A percentile compares a stretch with the other conserved stretches of the same genome.
These are phyloP conservation scores for Pythium brachiatum DNA, from an alignment of 352 stramenopile genomes.

Conservation along the genomic window DNA sequence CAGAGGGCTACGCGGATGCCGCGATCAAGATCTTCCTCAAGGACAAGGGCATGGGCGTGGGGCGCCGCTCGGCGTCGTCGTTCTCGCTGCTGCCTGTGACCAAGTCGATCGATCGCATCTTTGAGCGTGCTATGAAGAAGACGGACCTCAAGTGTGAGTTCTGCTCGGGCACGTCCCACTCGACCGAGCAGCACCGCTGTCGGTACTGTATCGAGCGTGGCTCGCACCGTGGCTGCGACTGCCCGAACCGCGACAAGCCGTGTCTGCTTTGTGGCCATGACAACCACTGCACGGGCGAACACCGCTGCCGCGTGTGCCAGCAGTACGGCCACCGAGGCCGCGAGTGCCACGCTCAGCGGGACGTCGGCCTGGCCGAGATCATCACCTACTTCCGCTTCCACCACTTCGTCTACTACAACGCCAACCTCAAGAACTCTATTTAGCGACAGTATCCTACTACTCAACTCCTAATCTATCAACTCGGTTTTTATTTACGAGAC, in stretches of 20 bases:
- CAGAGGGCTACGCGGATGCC: conserved; percentile 75
- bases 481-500: conserved; percentile 4
- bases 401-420: conserved; percentile 88
- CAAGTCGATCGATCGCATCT: conserved; percentile 70
- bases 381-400: conserved; percentile 86
- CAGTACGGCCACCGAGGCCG: conserved; percentile 81
- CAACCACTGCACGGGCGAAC: conserved; percentile 78
- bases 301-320: conserved; percentile 79
- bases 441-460: not conserved
- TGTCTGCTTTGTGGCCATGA: conserved; percentile 70
- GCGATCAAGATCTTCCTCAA: conserved; percentile 86
- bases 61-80: conserved; percentile 54
- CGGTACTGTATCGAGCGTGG: conserved; percentile 81
- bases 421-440: conserved; percentile 77
- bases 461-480: conserved; percentile 1
- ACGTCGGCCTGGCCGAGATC: conserved; percentile 77
- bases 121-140: conserved; percentile 63
- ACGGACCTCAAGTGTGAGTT: conserved; percentile 48
- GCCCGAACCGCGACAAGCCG: conserved; percentile 64
- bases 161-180: conserved; percentile 59
- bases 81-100: conserved; percentile 80
- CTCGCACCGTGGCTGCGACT: conserved; percentile 67
- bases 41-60: conserved; percentile 62
- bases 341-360: conserved; percentile 78
- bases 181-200: conserved; percentile 72